Conservation (phyloP, 163 green algal genomes). For the Scenedesmus sp. region DNA sequence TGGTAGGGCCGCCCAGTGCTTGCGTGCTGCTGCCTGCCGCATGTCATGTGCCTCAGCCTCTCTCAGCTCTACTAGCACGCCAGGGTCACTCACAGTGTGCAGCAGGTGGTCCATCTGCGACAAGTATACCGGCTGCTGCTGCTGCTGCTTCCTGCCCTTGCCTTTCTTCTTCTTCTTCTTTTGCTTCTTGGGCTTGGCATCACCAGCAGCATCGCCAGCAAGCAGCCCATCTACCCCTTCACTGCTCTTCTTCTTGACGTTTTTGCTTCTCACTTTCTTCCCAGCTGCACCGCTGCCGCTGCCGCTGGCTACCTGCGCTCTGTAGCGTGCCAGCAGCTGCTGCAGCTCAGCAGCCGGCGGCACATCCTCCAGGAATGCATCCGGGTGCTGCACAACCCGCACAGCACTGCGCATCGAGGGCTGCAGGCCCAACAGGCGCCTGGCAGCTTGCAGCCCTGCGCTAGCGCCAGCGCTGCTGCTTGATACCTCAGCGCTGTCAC, state of each 20-base stretch:
- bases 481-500: not conserved
- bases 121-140: not conserved
- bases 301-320: not conserved
- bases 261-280: not conserved
- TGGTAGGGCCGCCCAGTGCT: slow-evolving; percentile 19
- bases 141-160: not conserved
- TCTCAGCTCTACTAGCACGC: not conserved
- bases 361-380: not conserved
- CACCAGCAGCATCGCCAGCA: not conserved
- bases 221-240: not conserved
- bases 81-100: slow-evolving; percentile 20
- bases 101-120: slow-evolving; percentile 28
- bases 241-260: not conserved
- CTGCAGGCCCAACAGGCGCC: not conserved
- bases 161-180: not conserved
- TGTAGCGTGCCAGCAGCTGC: not conserved
- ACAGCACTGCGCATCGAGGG: not conserved
- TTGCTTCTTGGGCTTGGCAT: not conserved
- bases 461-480: not conserved
- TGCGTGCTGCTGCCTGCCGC: slow-evolving; percentile 1
- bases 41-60: slow-evolving; percentile 29
- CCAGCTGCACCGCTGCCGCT: not conserved
- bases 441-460: not conserved
- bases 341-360: not conserved
- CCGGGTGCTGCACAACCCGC: slow-evolving; percentile 1